Conservation (phyloP, 192 early-diverging fungal species). For the Kickxella alabastrina region DNA sequence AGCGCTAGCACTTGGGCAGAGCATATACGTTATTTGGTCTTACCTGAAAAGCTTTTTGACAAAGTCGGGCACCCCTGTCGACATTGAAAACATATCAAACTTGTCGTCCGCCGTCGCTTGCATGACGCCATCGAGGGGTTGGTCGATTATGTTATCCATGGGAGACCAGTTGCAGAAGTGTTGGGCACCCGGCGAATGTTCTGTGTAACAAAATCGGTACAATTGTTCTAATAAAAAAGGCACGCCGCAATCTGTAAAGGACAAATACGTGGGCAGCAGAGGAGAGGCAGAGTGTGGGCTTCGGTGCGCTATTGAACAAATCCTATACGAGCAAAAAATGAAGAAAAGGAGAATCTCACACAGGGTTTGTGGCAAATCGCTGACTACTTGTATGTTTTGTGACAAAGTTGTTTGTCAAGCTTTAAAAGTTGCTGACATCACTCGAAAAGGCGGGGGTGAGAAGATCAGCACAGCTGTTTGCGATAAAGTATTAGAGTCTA, state of each 20-base stretch:
- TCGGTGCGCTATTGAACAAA: too few species aligned
- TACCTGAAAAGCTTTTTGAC: conserved; percentile 53
- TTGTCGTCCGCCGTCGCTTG: conserved; percentile 37
- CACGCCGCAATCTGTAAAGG: too few species aligned
- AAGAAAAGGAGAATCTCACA: neutral
- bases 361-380: neutral
- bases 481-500: too few species aligned
- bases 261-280: too few species aligned
- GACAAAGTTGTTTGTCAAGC: too few species aligned
- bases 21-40: neutral
- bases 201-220: neutral
- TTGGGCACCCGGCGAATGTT: conserved; percentile 1
- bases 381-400: neutral
- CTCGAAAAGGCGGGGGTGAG: too few species aligned
- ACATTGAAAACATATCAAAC: conserved; percentile 50
- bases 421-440: too few species aligned
- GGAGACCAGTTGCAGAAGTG: conserved; percentile 10
- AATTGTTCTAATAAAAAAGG: neutral
- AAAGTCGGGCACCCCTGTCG: conserved; percentile 51
- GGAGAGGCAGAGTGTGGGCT: too few species aligned
- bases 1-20: too few species aligned
- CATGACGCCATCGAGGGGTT: conserved; percentile 32
- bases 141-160: conserved; percentile 36
- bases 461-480: too few species aligned
- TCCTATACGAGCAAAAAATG: neutral